Evolutionary conservation across 345 rosid species (phyloP), one percentile per base, ranked within the genome.

Genomic region (Alliaria petiolata): DNA sequence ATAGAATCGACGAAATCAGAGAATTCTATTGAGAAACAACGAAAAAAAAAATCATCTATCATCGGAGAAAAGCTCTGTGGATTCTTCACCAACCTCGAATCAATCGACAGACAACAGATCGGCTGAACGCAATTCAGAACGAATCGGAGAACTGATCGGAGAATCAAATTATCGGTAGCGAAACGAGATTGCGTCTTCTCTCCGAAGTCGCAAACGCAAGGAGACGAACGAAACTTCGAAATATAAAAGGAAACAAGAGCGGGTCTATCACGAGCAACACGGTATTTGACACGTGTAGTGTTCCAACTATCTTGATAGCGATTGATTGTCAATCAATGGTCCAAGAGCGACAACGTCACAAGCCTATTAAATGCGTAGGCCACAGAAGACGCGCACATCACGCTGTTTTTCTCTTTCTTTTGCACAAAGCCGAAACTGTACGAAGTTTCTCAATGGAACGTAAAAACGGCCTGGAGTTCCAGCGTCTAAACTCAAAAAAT

Each of bases 281-380:
- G 67, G 40, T 13, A 14, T 16, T 4, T 5, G 78, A 60, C 78
- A 75, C 78, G 78, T 67, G 74, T 75, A 26, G 35, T 35, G 3
- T 60, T 14, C 31, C 65, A 60, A 43, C 62, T 67, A 40, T 9
- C 1, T 61, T 52, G 69, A 75, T 43, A 53, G 54, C 39, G 72
- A 74, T 49, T 75, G 74, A 60, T 75, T n/a, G 46, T 20, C 42
- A 74, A 74, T 74, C 73, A 64, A 72, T 71, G 77, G 77, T 59
- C 63, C 42, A 67, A 14, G 17, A 67, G 30, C 56, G 67, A 74
- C 62, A 39, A 56, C 61, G 61, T 74, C 67, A 36, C 51, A 35
- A 13, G 66, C 1, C 44, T 47, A 30, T 56, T 65, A 26, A 63
- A 46, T 57, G 65, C 19, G 72, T 65, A 11, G 67, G 44, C 20